A percentile compares a stretch with the other conserved stretches of the same genome.
Evolutionary conservation across 352 stramenopile genomes (phyloP).

Genomic region (Pythium brassicae): DNA sequence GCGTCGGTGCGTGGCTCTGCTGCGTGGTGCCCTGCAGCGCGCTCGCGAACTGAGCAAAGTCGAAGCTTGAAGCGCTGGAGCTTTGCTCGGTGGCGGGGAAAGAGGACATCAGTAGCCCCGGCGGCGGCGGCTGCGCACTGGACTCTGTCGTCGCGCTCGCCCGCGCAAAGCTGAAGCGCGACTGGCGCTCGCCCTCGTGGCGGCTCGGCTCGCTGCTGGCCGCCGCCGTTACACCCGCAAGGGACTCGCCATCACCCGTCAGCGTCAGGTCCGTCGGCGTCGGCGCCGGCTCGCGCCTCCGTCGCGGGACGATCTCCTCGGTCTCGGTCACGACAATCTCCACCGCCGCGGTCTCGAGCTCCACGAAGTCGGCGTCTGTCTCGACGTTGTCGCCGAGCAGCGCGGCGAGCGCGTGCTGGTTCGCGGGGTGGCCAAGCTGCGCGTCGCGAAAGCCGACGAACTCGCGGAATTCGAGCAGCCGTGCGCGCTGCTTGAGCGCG

Average conservation of each 20-base stretch:
- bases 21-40: constrained; percentile 25
- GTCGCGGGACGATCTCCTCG: constrained; percentile 47
- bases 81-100: constrained; percentile 7
- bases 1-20: constrained; percentile 7
- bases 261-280: constrained; percentile 2
- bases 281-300: constrained; percentile 21
- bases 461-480: constrained; percentile 55
- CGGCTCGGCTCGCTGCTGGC: constrained; percentile 2
- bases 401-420: constrained; percentile 30
- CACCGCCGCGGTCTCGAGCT: constrained; percentile 34
- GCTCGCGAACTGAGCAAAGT: constrained; percentile 43
- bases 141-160: background rate
- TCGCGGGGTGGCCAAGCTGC: constrained; percentile 38
- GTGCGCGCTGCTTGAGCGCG: constrained; percentile 39
- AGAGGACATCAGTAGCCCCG: constrained; percentile 16
- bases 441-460: constrained; percentile 41
- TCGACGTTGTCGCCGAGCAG: constrained; percentile 34
- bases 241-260: too few species aligned
- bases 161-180: constrained; percentile 60
- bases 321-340: constrained; percentile 60
- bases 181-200: constrained; percentile 18
- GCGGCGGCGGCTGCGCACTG: constrained; percentile 12
- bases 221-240: background rate
- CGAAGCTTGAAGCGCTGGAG: constrained; percentile 22
- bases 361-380: constrained; percentile 41